Evolutionary conservation across 352 stramenopile genomes (phyloP).

Genomic region (Phytophthora brassicae): DNA sequence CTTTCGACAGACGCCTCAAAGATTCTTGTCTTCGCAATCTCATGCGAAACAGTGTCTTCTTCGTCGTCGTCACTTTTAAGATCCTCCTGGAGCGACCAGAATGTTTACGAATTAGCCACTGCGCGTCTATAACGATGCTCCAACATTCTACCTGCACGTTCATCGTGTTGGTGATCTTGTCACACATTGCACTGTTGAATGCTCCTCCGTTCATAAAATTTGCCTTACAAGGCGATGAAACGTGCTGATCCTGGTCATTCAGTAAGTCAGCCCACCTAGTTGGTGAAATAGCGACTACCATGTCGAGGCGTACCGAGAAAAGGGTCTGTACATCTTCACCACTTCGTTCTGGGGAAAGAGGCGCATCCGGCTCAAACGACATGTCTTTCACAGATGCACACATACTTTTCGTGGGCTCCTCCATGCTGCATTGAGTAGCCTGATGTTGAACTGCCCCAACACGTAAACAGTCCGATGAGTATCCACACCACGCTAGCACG

Average conservation of each 20-base stretch:
- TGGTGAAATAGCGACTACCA: background rate
- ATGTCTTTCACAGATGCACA: slow-evolving; percentile 1
- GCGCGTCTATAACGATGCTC: background rate
- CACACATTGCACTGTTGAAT: background rate
- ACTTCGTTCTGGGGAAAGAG: slow-evolving; percentile 9
- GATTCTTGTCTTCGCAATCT: background rate
- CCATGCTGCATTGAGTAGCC: slow-evolving; percentile 31
- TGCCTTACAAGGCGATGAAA: background rate
- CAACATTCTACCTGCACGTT: slow-evolving; percentile 7
- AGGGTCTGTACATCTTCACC: background rate
- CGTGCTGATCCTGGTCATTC: slow-evolving; percentile 4
- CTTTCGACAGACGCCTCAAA: background rate
- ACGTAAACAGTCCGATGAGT: slow-evolving; percentile 3
- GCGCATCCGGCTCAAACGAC: slow-evolving; percentile 10
- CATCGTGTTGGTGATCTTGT: background rate
- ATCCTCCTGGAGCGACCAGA: slow-evolving; percentile 1
- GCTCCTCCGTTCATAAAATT: background rate
- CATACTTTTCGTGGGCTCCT: slow-evolving; percentile 12
- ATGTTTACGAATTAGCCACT: slow-evolving; percentile 4
- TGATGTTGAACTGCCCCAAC: slow-evolving; percentile 26
- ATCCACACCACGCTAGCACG: background rate
- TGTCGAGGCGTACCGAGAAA: slow-evolving; percentile 6
- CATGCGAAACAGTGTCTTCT: background rate
- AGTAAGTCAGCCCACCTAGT: background rate
- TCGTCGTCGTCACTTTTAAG: background rate